Evolutionary conservation across 169 alveolate genomes (phyloP), one percentile per base, ranked within the genome.

Genomic region (Eimeria necatrix): DNA sequence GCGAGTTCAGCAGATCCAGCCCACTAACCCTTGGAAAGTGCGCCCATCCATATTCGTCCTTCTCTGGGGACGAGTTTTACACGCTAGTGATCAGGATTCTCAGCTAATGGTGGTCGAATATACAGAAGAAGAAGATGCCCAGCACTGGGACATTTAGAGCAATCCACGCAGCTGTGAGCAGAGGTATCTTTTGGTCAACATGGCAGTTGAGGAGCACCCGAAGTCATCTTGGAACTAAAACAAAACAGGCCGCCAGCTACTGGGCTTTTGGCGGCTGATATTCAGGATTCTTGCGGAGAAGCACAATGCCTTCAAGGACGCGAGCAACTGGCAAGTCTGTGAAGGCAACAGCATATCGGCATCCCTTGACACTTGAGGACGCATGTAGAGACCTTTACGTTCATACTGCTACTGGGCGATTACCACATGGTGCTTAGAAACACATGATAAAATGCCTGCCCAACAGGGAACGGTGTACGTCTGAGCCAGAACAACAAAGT

Each of bases 281-380:
- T 90, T 96, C 95, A 18, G 96, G 97, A 52, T 96, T 96, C 95
- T 94, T 94, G 41, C 89, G 91, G 80, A 96, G 96, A 88, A 96
- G 89, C 89, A 96, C 97, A 22, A 96, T 94, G 94, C 95, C 96
- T 93, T 96, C 95, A 26, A 64, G 95, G 53, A 95, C 96, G 46
- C 56, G 64, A 22, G 94, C 94, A 14, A 81, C 70, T 4, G 96
- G 94, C 49, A 95, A n/a, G 53, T 91, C 96, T 94, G 95, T 14
- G 46, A n/a, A 2, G 16, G 5, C 49, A 32, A 60, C 80, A 84
- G 92, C 22, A 4, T n/a, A 41, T 51, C 41, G 24, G 60, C 22
- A 59, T 1, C 1, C 76, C 18, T 48, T 64, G 9, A 51, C 80
- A 74, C 46, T 9, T 76, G 48, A 76, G 64, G 41, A 18, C 41